Evolutionary conservation across 1,139 yeast species (phyloP).

Genomic region (Candida sanyaensis): DNA sequence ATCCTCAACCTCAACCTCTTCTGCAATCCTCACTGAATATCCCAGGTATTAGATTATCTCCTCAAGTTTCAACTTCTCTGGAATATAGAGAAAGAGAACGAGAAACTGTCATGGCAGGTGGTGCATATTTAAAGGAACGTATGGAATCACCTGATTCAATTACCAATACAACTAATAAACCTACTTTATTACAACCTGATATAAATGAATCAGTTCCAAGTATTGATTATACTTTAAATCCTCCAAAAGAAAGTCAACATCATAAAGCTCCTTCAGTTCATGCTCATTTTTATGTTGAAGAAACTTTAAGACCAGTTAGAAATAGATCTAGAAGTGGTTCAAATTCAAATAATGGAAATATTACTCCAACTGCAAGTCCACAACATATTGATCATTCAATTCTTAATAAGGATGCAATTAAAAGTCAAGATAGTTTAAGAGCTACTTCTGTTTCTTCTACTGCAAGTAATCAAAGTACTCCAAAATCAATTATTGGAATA

Average conservation of each 20-base stretch:
- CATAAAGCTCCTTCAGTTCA: slow-evolving; percentile 67
- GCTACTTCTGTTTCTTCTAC: slow-evolving; percentile 6
- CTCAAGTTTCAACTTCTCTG: slow-evolving; percentile 9
- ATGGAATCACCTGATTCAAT: background rate
- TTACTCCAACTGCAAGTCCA: slow-evolving; percentile 3
- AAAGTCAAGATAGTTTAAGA: slow-evolving; percentile 12
- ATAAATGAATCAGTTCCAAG: slow-evolving; percentile 23
- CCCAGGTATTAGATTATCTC: slow-evolving; percentile 3
- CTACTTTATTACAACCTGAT: slow-evolving; percentile 11
- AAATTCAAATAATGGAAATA: slow-evolving; percentile 8
- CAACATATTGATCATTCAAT: slow-evolving; percentile 2
- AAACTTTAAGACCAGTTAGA: slow-evolving; percentile 54
- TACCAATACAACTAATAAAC: background rate
- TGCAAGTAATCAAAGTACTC: slow-evolving; percentile 9
- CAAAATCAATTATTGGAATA: slow-evolving; percentile 16
- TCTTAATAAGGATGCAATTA: slow-evolving; percentile 6
- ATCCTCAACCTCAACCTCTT: slow-evolving; percentile 4
- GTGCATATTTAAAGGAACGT: slow-evolving; percentile 41
- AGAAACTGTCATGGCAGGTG: slow-evolving; percentile 53
- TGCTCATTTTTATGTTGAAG: slow-evolving; percentile 80
- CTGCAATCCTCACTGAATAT: background rate
- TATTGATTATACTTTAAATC: slow-evolving; percentile 30
- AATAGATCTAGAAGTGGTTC: slow-evolving; percentile 46
- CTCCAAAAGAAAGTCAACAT: slow-evolving; percentile 40
- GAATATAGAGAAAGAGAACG: slow-evolving; percentile 30